These are phyloP conservation scores for Albugo laibachii DNA, from an alignment of 352 stramenopile species.

Conservation along the genomic window DNA sequence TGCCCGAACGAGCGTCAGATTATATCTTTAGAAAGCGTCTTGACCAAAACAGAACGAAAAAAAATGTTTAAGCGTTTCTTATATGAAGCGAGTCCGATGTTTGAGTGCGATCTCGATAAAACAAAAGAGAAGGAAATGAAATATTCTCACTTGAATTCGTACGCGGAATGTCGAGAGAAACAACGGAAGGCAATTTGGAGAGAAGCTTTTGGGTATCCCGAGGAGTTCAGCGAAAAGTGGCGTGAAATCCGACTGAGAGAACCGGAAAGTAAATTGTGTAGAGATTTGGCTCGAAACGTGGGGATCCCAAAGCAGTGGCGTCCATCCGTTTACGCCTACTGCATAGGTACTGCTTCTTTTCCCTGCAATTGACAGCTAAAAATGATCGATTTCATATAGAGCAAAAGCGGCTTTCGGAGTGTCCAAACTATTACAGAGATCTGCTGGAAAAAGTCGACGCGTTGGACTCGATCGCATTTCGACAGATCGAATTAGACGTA, in stretches of 20 bases:
- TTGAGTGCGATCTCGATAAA: no score
- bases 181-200: constrained; percentile 44
- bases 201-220: constrained; percentile 1
- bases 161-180: constrained; percentile 50
- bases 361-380: no score
- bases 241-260: no score
- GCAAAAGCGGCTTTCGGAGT: no score
- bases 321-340: constrained; percentile 46
- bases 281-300: not conserved
- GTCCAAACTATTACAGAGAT: constrained; percentile 18
- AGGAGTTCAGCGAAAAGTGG: no score
- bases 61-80: no score
- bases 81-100: no score
- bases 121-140: constrained; percentile 1
- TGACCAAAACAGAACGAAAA: no score
- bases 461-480: constrained; percentile 34
- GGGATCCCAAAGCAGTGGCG: constrained; percentile 44
- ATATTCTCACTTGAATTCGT: constrained; percentile 45
- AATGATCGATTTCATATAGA: no score
- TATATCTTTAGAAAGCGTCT: no score
- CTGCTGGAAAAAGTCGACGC: constrained; percentile 22
- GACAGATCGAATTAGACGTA: constrained; percentile 76
- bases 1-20: no score
- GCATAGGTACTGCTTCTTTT: constrained; percentile 14
- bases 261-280: no score